Evolutionary conservation across 441 rosid species (phyloP), one percentile per base, ranked within the genome.

Genomic region (Biscutella laevigata): DNA sequence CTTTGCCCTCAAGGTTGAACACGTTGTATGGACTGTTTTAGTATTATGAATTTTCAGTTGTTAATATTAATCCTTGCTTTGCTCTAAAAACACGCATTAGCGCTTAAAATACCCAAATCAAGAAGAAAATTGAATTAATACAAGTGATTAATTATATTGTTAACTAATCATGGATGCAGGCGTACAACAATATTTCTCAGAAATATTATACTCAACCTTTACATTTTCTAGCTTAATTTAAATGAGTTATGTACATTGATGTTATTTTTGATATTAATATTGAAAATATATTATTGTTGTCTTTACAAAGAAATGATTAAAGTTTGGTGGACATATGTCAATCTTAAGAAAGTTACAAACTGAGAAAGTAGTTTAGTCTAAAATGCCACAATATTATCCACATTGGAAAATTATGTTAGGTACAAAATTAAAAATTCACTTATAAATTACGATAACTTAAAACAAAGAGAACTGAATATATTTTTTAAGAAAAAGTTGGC

Each of bases 1-100:
- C 86, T 81, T 74, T 64, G 65, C 41, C 44, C 37, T 37, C 13
- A 74, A 72, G 77, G 17, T 26, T 37, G 30, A 21, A 56, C 45
- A 51, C 49, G 24, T 27, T 42, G 7, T 42, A 12, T 54, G 11
- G 20, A 7, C 26, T 13, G 25, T 35, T 43, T 11, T 54, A 1
- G 29, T 43, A 22, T 24, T 4, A 15, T 50, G 37, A 49, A 34
- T 13, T 24, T 53, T 52, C 13, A 5, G 10, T 21, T 22, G 36
- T 16, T 37, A 40, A 50, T 58, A 30, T 4, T 30, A 20, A 47
- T 14, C 52, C 24, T 64, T 56, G 63, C 46, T 57, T 64, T 56
- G 53, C 34, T 14, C 45, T n/a, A 33, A 64, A 40, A 40, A 57
- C 30, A 64, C 15, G 52, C n/a, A n/a, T n/a, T n/a, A n/a, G n/a